Evolutionary conservation across 2,329 filamentous ascomycete species (phyloP), one percentile per base, ranked within the genome.

Genomic region (Cladophialophora immunda): DNA sequence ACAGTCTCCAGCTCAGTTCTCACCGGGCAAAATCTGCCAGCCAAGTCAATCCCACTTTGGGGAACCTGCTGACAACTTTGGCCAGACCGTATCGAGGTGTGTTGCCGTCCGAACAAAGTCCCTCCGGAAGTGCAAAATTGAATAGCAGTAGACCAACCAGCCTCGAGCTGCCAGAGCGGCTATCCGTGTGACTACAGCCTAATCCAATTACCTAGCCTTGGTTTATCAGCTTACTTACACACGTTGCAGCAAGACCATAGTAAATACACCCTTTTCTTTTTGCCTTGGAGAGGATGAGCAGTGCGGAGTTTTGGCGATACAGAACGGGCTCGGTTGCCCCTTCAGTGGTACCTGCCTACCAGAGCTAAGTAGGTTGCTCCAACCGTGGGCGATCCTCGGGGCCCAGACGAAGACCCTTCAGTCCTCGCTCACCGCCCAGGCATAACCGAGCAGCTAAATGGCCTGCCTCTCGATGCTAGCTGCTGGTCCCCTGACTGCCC

Each of bases 341-440:
- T 47, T 47, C 36, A 22, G 22, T 6, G 19, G 45, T n/a, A 50
- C 8, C 45, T 25, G 13, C 19, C 19, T 50, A 45, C 38, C 17
- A 19, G n/a, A 19, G n/a, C 38, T 45, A 19, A n/a, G 38, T 19
- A 45, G 38, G 38, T 45, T 11, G 32, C 19, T 45, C 38, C 38
- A 45, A n/a, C 38, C 7, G 38, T 45, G 30, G 47, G 45, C 58
- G 58, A 61, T 61, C 45, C 47, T 52, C 58, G 58, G 19, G 45
- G 58, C 32, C 58, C 41, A 36, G 58, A 36, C n/a, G 41, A 27
- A 22, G 38, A 38, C 57, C 32, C 38, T 22, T 30, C 27, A 61
- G 38, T 61, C 47, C 47, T 54, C 32, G 11, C 58, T 61, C 58
- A 61, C 58, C 58, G 58, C 58, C 58, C 22, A 45, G 32, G 30